Percentiles rank a stretch among this genome's conserved stretches.
Evolutionary conservation across 148 eudicot species (phyloP).

Genomic region (Rhododendron henanense): DNA sequence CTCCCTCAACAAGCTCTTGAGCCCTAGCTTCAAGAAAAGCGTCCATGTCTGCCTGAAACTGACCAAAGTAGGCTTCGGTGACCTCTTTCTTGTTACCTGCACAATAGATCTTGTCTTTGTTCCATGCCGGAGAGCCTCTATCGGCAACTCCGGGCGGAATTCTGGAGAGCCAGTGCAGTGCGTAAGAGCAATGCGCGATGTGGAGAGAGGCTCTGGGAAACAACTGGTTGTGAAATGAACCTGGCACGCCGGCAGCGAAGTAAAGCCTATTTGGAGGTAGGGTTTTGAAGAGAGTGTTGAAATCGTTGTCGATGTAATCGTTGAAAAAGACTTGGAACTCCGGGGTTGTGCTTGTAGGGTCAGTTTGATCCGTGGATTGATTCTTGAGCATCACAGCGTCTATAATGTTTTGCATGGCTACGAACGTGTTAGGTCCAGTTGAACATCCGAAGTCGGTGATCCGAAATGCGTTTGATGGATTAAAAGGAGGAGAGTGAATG

Average conservation of each 20-base stretch:
- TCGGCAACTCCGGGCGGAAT: slow-evolving; percentile 11
- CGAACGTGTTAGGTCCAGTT: slow-evolving; percentile 15
- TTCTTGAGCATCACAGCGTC: neutral
- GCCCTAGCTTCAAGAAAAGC: slow-evolving; percentile 18
- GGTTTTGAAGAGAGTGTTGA: slow-evolving; percentile 16
- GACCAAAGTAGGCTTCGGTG: slow-evolving; percentile 18
- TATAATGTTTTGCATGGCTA: slow-evolving; percentile 6
- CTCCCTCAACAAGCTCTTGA: slow-evolving; percentile 21
- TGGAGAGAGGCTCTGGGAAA: slow-evolving; percentile 16
- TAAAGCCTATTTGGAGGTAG: neutral
- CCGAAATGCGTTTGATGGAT: neutral
- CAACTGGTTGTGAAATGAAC: slow-evolving; percentile 9
- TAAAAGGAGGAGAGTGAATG: neutral
- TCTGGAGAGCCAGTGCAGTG: slow-evolving; percentile 22
- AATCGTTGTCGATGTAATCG: slow-evolving; percentile 13
- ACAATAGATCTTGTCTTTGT: slow-evolving; percentile 9
- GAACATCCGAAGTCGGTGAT: slow-evolving; percentile 18
- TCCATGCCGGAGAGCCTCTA: slow-evolving; percentile 13
- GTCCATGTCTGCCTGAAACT: slow-evolving; percentile 14
- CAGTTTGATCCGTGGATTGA: neutral
- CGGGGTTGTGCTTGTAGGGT: neutral
- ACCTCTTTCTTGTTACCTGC: slow-evolving; percentile 5
- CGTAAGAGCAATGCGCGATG: slow-evolving; percentile 12
- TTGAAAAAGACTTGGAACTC: slow-evolving; percentile 19
- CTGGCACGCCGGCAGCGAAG: slow-evolving; percentile 16